Conservation (phyloP, 1,139 yeast genomes). For the Yamadazyma oceani region DNA sequence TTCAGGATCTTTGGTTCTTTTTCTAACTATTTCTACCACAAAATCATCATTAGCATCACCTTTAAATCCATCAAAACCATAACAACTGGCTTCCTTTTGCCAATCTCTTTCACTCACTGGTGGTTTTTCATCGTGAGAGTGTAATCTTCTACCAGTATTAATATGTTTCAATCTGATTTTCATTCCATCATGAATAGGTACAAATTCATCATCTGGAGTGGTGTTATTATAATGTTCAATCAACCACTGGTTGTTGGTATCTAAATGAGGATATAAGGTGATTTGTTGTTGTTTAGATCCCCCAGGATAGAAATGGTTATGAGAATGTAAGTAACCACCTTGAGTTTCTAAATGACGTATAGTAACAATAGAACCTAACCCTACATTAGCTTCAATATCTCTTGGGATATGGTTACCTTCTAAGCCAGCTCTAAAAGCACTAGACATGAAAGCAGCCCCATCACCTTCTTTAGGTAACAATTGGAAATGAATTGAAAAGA, state of each 20-base stretch:
- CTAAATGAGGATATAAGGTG: slow-evolving; percentile 91
- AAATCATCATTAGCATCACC: slow-evolving; percentile 98
- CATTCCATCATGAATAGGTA: slow-evolving; percentile 72
- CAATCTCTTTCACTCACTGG: slow-evolving; percentile 92
- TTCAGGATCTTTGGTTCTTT: slow-evolving; percentile 52
- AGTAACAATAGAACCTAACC: slow-evolving; percentile 78
- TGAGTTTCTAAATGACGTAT: slow-evolving; percentile 81
- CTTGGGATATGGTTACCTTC: slow-evolving; percentile 69
- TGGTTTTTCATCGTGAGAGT: slow-evolving; percentile 94
- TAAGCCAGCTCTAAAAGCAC: slow-evolving; percentile 82
- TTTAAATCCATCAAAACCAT: slow-evolving; percentile 85
- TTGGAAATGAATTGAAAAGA: slow-evolving; percentile 79
- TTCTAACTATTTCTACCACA: slow-evolving; percentile 78
- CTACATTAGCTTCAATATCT: slow-evolving; percentile 76
- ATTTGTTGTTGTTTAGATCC: slow-evolving; percentile 97
- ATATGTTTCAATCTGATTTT: slow-evolving; percentile 77
- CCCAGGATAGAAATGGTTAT: slow-evolving; percentile 76
- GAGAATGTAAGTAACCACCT: slow-evolving; percentile 97
- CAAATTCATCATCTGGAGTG: slow-evolving; percentile 52
- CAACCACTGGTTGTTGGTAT: slow-evolving; percentile 82
- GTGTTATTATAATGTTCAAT: slow-evolving; percentile 66
- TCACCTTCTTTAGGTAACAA: slow-evolving; percentile 76
- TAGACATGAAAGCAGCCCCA: slow-evolving; percentile 85
- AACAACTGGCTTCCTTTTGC: slow-evolving; percentile 92
- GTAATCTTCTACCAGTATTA: slow-evolving; percentile 75